Base-by-base conservation (phyloP, 202 grass and related monocot species). In the Bolboschoenoplectus hybrid region DNA sequence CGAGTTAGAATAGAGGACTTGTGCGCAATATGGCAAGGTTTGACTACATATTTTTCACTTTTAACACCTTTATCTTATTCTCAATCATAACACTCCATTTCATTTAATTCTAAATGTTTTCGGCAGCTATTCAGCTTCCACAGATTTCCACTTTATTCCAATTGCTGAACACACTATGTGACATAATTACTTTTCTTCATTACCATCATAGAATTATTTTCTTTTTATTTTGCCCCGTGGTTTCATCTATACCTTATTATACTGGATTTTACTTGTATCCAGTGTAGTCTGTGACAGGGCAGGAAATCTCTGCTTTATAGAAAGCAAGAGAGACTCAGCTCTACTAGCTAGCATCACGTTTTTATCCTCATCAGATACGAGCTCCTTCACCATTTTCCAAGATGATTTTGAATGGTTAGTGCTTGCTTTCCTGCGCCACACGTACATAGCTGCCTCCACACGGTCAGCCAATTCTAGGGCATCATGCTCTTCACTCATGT, bases 191-290 rank as follows among this genome's bases (percentile, higher is more conserved):
- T 68, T 68, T 68, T 41, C 36, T 68, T 41, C 51, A 2, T 13
- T 53, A 26, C 26, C 26, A 26, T 26, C 26, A 26, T 26, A 26
- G 26, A 26, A 60, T 51, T 5, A 14, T 67, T 34, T 10, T 69
- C n/a, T 44, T 44, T 44, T 11, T 52, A 52, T 56, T 35, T 58
- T 78, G 58, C 2, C 32, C 6, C 3, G 13, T n/a, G 44, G 69
- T 20, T 67, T 74, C 13, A 44, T 43, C n/a, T 6, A 60, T 89
- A 98, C 97, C 97, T 94, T 98, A 78, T 98, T 98, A 82, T 88
- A 96, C 64, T 98, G 97, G 70, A 98, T 98, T 86, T 98, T 98
- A 89, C 93, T 96, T 57, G 93, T 96, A 83, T 98, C 97, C n/a
- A 98, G 88, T 32, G 97, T 98, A 81, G 96, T 98, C 82, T 98